Conservation (phyloP, 495 filamentous ascomycete species). For the Talaromyces adpressus region DNA sequence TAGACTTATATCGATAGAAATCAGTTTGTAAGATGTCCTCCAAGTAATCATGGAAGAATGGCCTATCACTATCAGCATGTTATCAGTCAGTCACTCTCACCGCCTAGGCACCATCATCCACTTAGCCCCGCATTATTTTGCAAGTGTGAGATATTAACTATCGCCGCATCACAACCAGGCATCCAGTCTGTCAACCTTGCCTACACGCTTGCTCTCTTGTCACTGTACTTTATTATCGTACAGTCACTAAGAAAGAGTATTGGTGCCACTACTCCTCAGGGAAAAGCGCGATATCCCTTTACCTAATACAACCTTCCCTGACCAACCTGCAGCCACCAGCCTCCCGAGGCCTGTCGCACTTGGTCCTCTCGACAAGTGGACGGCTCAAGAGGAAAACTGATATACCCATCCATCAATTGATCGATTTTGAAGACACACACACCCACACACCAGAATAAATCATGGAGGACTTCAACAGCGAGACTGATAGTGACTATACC, state of each 20-base stretch:
- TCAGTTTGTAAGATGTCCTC: not conserved
- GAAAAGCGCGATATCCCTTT: not conserved
- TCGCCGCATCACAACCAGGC: not conserved
- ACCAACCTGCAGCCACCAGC: not conserved
- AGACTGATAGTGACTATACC: constrained; percentile 97
- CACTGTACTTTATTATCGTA: not conserved
- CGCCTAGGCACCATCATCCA: not conserved
- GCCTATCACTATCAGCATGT: not conserved
- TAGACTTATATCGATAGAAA: not conserved
- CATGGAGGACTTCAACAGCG: constrained; percentile 96
- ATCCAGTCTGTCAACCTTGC: not conserved
- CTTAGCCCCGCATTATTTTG: constrained; percentile 4
- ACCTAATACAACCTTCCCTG: not conserved
- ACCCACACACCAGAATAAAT: not conserved
- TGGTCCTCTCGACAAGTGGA: constrained; percentile 10
- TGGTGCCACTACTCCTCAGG: not conserved
- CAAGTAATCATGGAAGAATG: not conserved
- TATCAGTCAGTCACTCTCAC: not conserved
- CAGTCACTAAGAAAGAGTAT: not conserved
- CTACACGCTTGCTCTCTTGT: not conserved
- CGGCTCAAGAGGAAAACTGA: constrained; percentile 1
- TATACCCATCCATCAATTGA: not conserved
- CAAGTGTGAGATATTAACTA: not conserved
- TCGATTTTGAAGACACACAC: not conserved
- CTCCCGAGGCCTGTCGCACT: constrained; percentile 9